Base-by-base conservation (phyloP, 306 rosid species). In the Quercus cerris region DNA sequence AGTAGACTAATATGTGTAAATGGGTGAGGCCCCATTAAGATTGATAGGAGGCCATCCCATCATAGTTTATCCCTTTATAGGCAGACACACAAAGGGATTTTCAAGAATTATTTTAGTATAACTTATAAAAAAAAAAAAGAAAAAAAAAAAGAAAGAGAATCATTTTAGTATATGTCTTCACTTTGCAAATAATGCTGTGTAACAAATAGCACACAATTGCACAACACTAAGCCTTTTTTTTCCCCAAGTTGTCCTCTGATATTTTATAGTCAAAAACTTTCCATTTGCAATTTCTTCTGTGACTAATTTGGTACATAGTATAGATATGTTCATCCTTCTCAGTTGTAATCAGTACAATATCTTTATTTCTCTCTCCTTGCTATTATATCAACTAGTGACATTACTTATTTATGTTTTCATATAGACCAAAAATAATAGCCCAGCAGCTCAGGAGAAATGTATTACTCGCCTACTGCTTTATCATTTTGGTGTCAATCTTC, bases 401-500 rank as follows among this genome's bases (percentile, higher is more conserved):
- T 82, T 74, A 75, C 74, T 83, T 75, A 66, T 80, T 74, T 77
- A 81, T 83, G 59, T 72, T 81, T 83, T 70, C 33, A 12, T 85
- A 62, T 89, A 94, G 98, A 86, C 92, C 0, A 94, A 92, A 84
- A 94, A 76, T 83, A 94, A 94, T 79, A 94, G 91, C 89, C 82
- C 94, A 58, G 94, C 88, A 30, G 94, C 98, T 78, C 97, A 94
- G 86, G 98, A 87, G 86, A 94, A 79, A 92, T 94, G 98, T 59
- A 90, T 94, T 81, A 82, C 78, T 74, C 97, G 95, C 79, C 84
- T 94, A 72, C 33, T 92, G 85, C 83, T 94, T 30, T 94, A 94
- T 85, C 98, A 94, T 85, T 81, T 90, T 59, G 91, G 97, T 71
- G 98, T 94, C 86, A 94, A 94, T 78, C 97, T 94, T 70, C 98